Percentiles rank a stretch among this genome's conserved stretches.
Evolutionary conservation across 2,329 filamentous ascomycete species (phyloP).

Genomic region (Neonectria ditissima): DNA sequence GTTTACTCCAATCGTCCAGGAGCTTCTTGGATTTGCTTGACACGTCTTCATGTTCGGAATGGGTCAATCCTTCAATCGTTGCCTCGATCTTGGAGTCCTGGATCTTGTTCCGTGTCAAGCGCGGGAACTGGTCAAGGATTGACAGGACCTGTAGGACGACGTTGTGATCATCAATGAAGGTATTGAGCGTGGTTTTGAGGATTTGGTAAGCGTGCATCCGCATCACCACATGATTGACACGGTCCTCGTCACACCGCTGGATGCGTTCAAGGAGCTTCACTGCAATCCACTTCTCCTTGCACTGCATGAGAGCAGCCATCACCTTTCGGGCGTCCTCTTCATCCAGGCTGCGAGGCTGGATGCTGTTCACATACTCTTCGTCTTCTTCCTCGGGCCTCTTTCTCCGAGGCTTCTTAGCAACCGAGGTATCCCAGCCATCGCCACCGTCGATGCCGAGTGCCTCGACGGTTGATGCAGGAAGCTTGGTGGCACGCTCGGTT

Average conservation of each 20-base stretch:
- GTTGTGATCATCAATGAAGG: conserved; percentile 90
- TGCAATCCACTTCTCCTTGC: conserved; percentile 99
- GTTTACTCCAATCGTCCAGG: conserved; percentile 86
- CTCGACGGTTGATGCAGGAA: conserved; percentile 90
- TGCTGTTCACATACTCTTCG: conserved; percentile 93
- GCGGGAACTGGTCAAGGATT: conserved; percentile 88
- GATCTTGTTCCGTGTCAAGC: conserved; percentile 96
- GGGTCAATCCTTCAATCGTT: conserved; percentile 76
- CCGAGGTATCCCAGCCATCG: conserved; percentile 90
- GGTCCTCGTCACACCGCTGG: conserved; percentile 86
- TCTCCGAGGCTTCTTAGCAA: conserved; percentile 90
- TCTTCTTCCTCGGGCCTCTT: conserved; percentile 93
- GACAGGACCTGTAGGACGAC: conserved; percentile 90
- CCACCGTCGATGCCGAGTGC: conserved; percentile 94
- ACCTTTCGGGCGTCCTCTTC: conserved; percentile 91
- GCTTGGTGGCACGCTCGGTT: conserved; percentile 92
- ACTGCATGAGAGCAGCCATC: conserved; percentile 96
- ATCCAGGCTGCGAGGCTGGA: conserved; percentile 82
- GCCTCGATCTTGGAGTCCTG: conserved; percentile 94
- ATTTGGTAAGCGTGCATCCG: conserved; percentile 98
- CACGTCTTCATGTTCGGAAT: conserved; percentile 80
- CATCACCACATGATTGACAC: conserved; percentile 87
- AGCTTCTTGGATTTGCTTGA: conserved; percentile 76
- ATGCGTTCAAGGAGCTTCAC: conserved; percentile 94
- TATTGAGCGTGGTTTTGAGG: conserved; percentile 84